Evolutionary conservation across 2,329 filamentous ascomycete species (phyloP).

Genomic region (Xylariaceae sp.): DNA sequence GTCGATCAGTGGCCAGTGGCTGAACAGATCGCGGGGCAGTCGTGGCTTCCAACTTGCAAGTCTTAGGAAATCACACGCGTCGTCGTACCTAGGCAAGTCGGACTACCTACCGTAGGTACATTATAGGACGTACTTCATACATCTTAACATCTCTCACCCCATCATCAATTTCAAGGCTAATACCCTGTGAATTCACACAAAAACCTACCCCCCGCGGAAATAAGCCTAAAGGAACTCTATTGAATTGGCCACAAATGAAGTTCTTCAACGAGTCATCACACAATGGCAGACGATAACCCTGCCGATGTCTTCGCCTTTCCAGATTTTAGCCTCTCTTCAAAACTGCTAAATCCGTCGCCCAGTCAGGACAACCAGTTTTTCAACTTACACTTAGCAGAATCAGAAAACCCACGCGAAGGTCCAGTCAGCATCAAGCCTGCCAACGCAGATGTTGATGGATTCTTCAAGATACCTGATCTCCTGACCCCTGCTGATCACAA

Average conservation of each 20-base stretch:
- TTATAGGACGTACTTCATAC: constrained; percentile 10
- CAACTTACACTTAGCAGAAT: constrained; percentile 42
- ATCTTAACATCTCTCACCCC: neutral
- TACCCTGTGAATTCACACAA: too few species aligned
- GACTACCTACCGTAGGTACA: too few species aligned
- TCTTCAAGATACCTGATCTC: constrained; percentile 47
- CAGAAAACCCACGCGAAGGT: constrained; percentile 7
- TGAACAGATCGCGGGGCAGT: constrained; percentile 28
- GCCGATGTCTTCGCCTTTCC: constrained; percentile 66
- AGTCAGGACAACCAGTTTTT: constrained; percentile 46
- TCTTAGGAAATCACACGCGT: too few species aligned
- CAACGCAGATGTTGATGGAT: constrained; percentile 34
- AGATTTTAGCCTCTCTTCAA: constrained; percentile 61
- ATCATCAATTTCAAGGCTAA: too few species aligned
- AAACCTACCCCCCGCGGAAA: too few species aligned
- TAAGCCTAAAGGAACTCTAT: neutral
- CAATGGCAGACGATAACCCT: constrained; percentile 47
- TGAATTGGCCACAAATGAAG: constrained; percentile 19
- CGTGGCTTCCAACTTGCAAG: too few species aligned
- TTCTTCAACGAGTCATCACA: constrained; percentile 6
- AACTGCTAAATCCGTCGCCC: constrained; percentile 45
- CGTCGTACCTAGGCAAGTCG: too few species aligned
- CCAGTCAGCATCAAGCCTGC: constrained; percentile 12
- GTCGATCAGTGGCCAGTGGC: constrained; percentile 22
- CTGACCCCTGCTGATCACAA: constrained; percentile 23